These are phyloP conservation scores for Aureobasidium sp. DNA, from an alignment of 2,329 filamentous ascomycete species.

Conservation along the genomic window DNA sequence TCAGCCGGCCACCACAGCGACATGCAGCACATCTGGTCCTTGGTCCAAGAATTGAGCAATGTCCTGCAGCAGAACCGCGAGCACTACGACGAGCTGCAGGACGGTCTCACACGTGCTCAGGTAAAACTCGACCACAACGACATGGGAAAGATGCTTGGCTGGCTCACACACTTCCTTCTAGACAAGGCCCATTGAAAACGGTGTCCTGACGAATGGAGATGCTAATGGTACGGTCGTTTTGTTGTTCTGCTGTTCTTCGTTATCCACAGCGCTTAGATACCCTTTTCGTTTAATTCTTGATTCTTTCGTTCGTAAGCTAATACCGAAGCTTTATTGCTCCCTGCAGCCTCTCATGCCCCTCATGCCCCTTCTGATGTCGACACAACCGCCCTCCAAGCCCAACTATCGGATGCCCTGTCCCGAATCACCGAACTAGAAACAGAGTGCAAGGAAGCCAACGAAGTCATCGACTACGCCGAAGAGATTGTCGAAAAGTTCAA, in stretches of 20 bases:
- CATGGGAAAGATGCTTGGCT: background rate
- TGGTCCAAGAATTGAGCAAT: constrained; percentile 27
- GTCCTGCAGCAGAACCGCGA: constrained; percentile 29
- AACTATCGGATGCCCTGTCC: constrained; percentile 1
- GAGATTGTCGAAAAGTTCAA: constrained; percentile 25
- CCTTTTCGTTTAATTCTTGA: background rate
- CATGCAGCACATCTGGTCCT: constrained; percentile 29
- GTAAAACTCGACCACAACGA: background rate
- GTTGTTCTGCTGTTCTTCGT: background rate
- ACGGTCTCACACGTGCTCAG: constrained; percentile 22
- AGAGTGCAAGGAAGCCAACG: constrained; percentile 16
- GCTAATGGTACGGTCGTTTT: constrained; percentile 5
- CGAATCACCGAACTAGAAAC: constrained; percentile 22
- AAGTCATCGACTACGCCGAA: constrained; percentile 20
- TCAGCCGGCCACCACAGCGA: constrained; percentile 30
- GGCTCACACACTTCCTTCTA: background rate
- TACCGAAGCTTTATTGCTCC: background rate
- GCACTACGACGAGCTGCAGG: constrained; percentile 25
- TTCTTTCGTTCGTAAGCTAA: background rate
- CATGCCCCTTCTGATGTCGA: constrained; percentile 3
- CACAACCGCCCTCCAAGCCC: background rate
- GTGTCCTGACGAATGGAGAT: constrained; percentile 1
- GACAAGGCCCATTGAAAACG: background rate
- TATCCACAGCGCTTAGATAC: background rate
- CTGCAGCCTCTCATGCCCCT: background rate